Evolutionary conservation across 2,329 filamentous ascomycete species (phyloP).

Genomic region (Pseudogymnoascus sp.): DNA sequence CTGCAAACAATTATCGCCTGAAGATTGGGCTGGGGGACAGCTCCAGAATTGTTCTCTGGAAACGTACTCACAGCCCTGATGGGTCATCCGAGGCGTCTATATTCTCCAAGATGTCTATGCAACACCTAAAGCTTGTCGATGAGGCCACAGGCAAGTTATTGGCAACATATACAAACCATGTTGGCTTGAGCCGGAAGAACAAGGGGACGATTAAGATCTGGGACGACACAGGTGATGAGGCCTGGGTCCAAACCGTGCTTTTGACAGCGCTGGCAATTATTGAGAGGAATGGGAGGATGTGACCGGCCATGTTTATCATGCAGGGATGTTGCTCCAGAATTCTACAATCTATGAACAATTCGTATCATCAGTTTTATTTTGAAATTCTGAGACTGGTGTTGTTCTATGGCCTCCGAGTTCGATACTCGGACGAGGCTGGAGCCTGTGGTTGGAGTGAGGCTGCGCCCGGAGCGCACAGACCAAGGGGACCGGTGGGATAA

Average conservation of each 20-base stretch:
- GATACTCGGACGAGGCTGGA: background rate
- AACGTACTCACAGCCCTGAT: background rate
- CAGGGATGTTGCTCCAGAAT: background rate
- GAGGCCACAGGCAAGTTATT: background rate
- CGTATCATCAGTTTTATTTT: background rate
- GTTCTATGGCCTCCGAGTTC: background rate
- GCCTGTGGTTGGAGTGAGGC: background rate
- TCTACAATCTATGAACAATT: background rate
- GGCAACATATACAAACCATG: background rate
- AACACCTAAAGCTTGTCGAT: background rate
- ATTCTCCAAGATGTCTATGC: slow-evolving; percentile 2
- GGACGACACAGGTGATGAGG: background rate
- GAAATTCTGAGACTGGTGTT: background rate
- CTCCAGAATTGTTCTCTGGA: background rate
- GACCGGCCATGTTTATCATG: background rate
- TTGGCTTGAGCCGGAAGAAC: background rate
- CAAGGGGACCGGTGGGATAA: background rate
- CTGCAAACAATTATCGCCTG: background rate
- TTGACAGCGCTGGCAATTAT: background rate
- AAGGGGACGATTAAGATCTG: background rate
- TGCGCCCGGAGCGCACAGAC: background rate
- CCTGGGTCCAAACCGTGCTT: background rate
- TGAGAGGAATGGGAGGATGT: background rate
- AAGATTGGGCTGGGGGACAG: background rate
- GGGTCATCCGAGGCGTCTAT: background rate